These are phyloP conservation scores for Crocinoboletus sp. DNA, from an alignment of 1,284 basidiomycete species.

Conservation along the genomic window DNA sequence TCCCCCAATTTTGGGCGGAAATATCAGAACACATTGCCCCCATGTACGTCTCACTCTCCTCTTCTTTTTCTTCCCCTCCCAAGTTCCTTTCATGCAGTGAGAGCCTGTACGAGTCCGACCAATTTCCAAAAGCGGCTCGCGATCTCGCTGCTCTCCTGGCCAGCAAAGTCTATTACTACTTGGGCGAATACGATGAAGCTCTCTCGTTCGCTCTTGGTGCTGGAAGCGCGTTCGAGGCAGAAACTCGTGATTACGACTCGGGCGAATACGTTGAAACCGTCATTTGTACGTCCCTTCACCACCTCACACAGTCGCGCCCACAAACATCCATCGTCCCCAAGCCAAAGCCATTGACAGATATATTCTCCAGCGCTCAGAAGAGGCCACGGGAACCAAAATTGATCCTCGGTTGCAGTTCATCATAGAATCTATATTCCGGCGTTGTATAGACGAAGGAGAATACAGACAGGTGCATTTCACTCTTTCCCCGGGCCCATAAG, in stretches of 20 bases:
- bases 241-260: slow-evolving; percentile 55
- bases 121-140: slow-evolving; percentile 67
- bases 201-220: slow-evolving; percentile 90
- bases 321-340: slow-evolving; percentile 30
- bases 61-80: slow-evolving; percentile 11
- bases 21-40: slow-evolving; percentile 90
- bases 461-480: slow-evolving; percentile 72
- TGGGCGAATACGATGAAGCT: slow-evolving; percentile 91
- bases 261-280: slow-evolving; percentile 94
- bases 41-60: slow-evolving; percentile 56
- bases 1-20: slow-evolving; percentile 96
- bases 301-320: neutral
- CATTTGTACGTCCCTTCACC: slow-evolving; percentile 62
- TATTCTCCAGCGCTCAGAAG: slow-evolving; percentile 57
- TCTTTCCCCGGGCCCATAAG: neutral
- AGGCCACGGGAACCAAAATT: slow-evolving; percentile 52
- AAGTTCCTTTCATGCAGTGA: slow-evolving; percentile 52
- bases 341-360: slow-evolving; percentile 95
- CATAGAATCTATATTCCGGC: slow-evolving; percentile 82
- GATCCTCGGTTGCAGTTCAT: slow-evolving; percentile 77
- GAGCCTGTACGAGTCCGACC: slow-evolving; percentile 79
- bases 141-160: slow-evolving; percentile 84
- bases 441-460: slow-evolving; percentile 83
- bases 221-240: slow-evolving; percentile 79
- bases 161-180: slow-evolving; percentile 95